A percentile compares a stretch with the other conserved stretches of the same genome.
Evolutionary conservation across 1,284 basidiomycete species (phyloP).

Genomic region (Cryptococcus sp.): DNA sequence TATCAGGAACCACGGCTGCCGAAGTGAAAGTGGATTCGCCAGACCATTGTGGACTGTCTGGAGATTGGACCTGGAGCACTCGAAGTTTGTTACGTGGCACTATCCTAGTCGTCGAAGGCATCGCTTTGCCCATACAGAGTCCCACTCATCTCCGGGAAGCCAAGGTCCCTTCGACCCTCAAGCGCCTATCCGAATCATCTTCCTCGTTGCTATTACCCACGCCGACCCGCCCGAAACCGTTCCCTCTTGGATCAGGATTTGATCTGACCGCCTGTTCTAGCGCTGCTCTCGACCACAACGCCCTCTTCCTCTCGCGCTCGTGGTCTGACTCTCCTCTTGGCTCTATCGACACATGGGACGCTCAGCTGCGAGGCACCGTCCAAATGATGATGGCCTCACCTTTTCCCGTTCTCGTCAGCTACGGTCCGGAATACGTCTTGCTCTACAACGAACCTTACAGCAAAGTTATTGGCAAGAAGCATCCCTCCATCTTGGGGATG

Average conservation of each 20-base stretch:
- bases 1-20: not conserved
- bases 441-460: conserved; percentile 15
- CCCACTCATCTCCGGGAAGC: not conserved
- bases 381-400: conserved; percentile 6
- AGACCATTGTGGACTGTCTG: not conserved
- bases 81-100: not conserved
- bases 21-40: not conserved
- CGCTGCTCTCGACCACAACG: conserved; percentile 4
- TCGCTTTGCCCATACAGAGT: too few relatives aligned
- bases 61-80: not conserved
- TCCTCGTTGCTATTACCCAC: not conserved
- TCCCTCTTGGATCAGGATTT: not conserved
- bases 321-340: conserved; percentile 1
- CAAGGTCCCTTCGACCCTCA: not conserved
- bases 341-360: not conserved
- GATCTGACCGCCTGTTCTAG: conserved; percentile 1
- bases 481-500: conserved; percentile 21
- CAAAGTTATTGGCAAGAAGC: conserved; percentile 12
- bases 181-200: not conserved
- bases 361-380: conserved; percentile 2
- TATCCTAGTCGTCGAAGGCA: not conserved
- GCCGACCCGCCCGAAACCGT: not conserved
- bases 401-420: conserved; percentile 6
- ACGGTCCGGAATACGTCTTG: conserved; percentile 3
- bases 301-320: conserved; percentile 1